Evolutionary conservation across 2,329 filamentous ascomycete species (phyloP), one percentile per base, ranked within the genome.

Genomic region (Ascochyta pisi): DNA sequence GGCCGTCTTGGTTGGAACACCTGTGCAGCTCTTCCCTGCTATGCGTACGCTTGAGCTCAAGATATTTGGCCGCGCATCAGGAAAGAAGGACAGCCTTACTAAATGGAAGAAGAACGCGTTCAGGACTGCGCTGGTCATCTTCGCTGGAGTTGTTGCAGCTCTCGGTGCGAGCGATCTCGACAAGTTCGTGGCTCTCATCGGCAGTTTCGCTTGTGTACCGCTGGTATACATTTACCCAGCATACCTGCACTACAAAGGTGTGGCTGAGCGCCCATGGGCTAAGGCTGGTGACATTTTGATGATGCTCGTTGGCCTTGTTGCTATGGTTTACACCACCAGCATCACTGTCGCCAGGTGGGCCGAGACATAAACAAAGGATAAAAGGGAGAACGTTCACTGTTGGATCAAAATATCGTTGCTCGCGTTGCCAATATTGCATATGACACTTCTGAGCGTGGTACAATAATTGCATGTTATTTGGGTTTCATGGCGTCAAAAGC

Each of bases 61-160:
- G 40, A 69, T 91, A 15, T 90, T 92, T 56, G 86, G 86, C n/a
- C 81, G 82, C 53, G 71, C 77, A 10, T 89, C 87, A 0, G 89
- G 89, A 31, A 91, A 89, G 77, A 84, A 83, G 65, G 84, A 83
- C 58, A 71, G 78, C 31, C 76, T 80, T 34, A 89, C 87, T 60
- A 92, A 91, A 72, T 92, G 89, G 89, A 86, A 87, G 76, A 92
- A 92, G 82, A 92, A 92, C 64, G 81, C 75, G 1, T 84, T 91
- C 64, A 80, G 89, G 22, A 81, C 84, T 0, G 65, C 71, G 0
- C 68, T 89, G 22, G 84, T 89, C 29, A 70, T 82, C 1, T 34
- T 86, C 8, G 89, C 87, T 60, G 85, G 85, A 8, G 78, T 79
- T 19, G 79, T 91, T 39, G 82, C 87, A 15, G 84, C 89, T 12